Conservation (phyloP, 495 filamentous ascomycete genomes). For the Trichoderma orchidacearum region DNA sequence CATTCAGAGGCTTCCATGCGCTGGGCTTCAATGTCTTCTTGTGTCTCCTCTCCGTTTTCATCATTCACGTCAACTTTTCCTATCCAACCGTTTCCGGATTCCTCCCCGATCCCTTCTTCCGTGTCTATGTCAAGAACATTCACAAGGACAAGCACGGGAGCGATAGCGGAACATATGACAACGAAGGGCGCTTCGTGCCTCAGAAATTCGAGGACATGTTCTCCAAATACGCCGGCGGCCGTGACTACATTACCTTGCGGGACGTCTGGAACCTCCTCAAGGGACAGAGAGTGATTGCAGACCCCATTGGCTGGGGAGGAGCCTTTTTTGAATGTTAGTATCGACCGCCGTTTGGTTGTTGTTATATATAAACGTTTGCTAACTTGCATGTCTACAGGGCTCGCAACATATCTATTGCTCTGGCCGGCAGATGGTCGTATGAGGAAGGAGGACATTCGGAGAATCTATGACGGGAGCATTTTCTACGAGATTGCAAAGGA, state of each 20-base stretch:
- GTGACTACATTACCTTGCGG: constrained; percentile 14
- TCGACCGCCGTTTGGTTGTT: constrained; percentile 1
- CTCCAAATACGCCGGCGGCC: constrained; percentile 30
- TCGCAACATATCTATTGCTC: constrained; percentile 34
- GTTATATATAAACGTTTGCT: neutral
- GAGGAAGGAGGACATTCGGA: constrained; percentile 17
- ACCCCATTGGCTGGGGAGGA: constrained; percentile 30
- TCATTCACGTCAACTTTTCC: constrained; percentile 37
- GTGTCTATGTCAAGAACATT: constrained; percentile 33
- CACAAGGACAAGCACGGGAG: constrained; percentile 48
- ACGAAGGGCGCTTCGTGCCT: constrained; percentile 39
- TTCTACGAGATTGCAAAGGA: constrained; percentile 17
- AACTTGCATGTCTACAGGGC: constrained; percentile 16
- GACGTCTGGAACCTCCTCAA: constrained; percentile 19
- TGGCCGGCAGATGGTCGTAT: constrained; percentile 14
- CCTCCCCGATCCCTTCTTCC: constrained; percentile 36
- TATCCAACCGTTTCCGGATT: constrained; percentile 30
- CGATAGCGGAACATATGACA: constrained; percentile 37
- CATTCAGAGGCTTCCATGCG: constrained; percentile 36
- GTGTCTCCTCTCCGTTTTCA: constrained; percentile 23
- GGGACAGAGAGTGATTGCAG: constrained; percentile 27
- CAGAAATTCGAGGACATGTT: constrained; percentile 47
- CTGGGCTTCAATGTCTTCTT: constrained; percentile 37
- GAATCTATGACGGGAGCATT: constrained; percentile 23
- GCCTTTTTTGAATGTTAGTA: constrained; percentile 25